phyloP scores from a whole-genome alignment of 805 yeast genomes.

The Priceomyces fermenticarens region DNA sequence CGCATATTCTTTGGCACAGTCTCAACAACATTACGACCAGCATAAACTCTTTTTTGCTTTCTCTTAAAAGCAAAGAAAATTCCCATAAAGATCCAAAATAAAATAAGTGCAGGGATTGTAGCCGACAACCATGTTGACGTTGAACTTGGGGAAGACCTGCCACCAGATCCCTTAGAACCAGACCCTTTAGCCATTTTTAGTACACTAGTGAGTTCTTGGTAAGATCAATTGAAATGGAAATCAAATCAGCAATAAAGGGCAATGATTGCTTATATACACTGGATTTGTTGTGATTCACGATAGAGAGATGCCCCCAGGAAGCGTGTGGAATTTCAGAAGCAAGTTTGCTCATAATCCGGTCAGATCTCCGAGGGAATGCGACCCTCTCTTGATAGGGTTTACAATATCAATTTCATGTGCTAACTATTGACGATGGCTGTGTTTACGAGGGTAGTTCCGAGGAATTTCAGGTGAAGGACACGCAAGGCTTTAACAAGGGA shows the following conservation, averaged over 20 bases:
- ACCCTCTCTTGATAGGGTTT: neutral
- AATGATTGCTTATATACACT: no score
- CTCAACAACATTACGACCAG: slow-evolving; percentile 47
- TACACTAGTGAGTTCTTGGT: neutral
- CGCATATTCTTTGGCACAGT: slow-evolving; percentile 44
- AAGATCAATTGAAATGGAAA: no score
- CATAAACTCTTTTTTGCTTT: slow-evolving; percentile 47
- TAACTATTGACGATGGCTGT: neutral
- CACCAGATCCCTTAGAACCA: slow-evolving; percentile 8
- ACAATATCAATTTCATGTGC: neutral
- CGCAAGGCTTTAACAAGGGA: slow-evolving; percentile 1
- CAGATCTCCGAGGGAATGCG: no score
- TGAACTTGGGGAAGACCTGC: slow-evolving; percentile 17
- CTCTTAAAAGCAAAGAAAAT: slow-evolving; percentile 42
- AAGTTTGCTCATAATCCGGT: no score
- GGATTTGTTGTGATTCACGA: no score
- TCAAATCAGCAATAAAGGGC: neutral
- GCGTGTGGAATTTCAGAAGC: no score
- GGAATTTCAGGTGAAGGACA: neutral
- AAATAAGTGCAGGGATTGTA: slow-evolving; percentile 41
- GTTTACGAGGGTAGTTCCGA: slow-evolving; percentile 1
- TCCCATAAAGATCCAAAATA: slow-evolving; percentile 38
- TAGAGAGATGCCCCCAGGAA: no score
- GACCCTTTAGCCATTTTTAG: slow-evolving; percentile 4
- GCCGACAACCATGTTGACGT: slow-evolving; percentile 51